These are phyloP conservation scores for Lentinula sp. DNA, from an alignment of 768 basidiomycete species.

Conservation along the genomic window DNA sequence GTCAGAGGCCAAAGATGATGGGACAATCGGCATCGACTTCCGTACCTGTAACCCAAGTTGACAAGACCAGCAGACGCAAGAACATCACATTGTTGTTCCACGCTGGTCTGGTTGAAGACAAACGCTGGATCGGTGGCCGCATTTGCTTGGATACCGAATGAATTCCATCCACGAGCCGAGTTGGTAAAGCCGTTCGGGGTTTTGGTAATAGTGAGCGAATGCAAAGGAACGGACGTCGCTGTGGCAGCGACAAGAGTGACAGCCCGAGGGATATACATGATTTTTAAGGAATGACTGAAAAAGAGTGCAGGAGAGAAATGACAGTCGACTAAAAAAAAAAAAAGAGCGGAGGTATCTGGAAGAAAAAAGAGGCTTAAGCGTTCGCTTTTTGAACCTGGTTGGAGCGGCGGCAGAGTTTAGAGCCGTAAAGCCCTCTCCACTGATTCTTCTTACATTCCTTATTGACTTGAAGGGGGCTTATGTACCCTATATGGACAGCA, in stretches of 20 bases:
- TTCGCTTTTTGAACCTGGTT: not conserved
- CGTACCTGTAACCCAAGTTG: not conserved
- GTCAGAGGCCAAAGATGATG: not conserved
- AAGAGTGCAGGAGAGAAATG: not conserved
- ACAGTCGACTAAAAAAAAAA: not conserved
- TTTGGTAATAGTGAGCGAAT: constrained; percentile 5
- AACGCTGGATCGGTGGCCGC: constrained; percentile 3
- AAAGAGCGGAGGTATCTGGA: not conserved
- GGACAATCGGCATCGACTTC: not conserved
- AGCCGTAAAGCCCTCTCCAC: not conserved
- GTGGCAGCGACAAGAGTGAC: constrained; percentile 1
- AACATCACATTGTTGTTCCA: constrained; percentile 5
- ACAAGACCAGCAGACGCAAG: constrained; percentile 2
- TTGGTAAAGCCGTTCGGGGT: constrained; percentile 7
- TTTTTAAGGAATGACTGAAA: not conserved
- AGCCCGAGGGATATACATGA: constrained; percentile 3
- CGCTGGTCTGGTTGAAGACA: constrained; percentile 4
- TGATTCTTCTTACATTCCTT: not conserved
- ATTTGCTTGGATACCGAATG: constrained; percentile 8
- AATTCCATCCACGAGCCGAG: constrained; percentile 7
- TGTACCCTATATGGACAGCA: not conserved
- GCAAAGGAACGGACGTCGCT: constrained; percentile 1
- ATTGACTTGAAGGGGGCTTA: not conserved
- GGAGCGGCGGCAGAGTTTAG: not conserved
- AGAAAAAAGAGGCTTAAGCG: not conserved